A percentile compares a stretch with the other conserved stretches of the same genome.
These are phyloP conservation scores for Suillus occidentalis DNA, from an alignment of 768 basidiomycete species.

Conservation along the genomic window DNA sequence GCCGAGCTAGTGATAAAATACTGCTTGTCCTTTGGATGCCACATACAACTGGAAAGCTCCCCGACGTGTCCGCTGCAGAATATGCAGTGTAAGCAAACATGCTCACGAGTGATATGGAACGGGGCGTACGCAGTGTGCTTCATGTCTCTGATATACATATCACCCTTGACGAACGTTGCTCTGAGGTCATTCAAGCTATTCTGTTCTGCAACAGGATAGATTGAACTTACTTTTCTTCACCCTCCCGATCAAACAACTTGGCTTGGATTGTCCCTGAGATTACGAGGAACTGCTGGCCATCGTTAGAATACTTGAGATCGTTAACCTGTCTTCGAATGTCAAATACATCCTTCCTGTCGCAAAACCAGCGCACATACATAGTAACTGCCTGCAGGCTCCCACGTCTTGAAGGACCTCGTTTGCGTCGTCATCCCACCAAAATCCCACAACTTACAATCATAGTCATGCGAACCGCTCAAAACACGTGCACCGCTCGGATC, in stretches of 20 bases:
- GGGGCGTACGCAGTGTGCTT: constrained; percentile 88
- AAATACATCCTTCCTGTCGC: neutral
- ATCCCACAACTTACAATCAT: constrained; percentile 98
- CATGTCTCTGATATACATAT: constrained; percentile 98
- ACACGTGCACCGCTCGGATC: constrained; percentile 95
- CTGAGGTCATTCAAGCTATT: constrained; percentile 57
- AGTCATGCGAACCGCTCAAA: constrained; percentile 91
- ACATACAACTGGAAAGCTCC: constrained; percentile 85
- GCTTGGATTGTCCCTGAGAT: constrained; percentile 88
- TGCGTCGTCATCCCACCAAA: constrained; percentile 95
- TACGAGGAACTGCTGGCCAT: constrained; percentile 82
- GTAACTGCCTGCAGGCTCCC: constrained; percentile 93
- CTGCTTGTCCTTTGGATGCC: constrained; percentile 87
- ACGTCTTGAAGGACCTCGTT: constrained; percentile 93
- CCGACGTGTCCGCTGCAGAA: constrained; percentile 84
- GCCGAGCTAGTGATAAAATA: constrained; percentile 91
- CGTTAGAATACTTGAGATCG: constrained; percentile 86
- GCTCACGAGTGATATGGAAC: constrained; percentile 8
- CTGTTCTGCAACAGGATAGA: constrained; percentile 21
- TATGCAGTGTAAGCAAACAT: constrained; percentile 10
- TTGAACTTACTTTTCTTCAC: constrained; percentile 81
- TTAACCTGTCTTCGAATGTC: constrained; percentile 59
- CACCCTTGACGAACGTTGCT: constrained; percentile 86
- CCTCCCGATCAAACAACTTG: constrained; percentile 89
- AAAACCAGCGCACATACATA: constrained; percentile 51